These are phyloP conservation scores for Saturnispora kantuleensis DNA, from an alignment of 805 yeast species.

Conservation along the genomic window DNA sequence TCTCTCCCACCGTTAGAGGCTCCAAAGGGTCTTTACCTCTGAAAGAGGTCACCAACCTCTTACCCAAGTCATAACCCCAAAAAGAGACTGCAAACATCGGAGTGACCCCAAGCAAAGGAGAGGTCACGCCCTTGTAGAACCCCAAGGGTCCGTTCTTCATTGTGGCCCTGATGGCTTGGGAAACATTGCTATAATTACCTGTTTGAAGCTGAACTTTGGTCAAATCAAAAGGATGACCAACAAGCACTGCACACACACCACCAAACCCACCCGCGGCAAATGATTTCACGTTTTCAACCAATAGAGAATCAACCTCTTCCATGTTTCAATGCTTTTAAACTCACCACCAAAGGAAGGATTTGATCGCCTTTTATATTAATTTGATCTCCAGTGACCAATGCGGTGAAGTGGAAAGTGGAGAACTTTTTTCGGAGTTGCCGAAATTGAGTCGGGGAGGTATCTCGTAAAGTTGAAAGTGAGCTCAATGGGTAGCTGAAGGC, in stretches of 20 bases:
- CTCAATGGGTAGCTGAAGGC: not conserved
- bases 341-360: too few species aligned
- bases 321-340: conserved; percentile 7
- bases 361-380: not conserved
- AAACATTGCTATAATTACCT: conserved; percentile 51
- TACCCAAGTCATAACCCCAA: conserved; percentile 97
- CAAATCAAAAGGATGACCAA: conserved; percentile 95
- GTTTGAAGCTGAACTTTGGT: conserved; percentile 89
- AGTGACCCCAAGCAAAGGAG: conserved; percentile 93
- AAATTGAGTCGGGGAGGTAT: not conserved
- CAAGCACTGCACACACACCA: conserved; percentile 88
- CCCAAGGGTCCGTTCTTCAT: conserved; percentile 69
- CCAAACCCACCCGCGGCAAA: conserved; percentile 93
- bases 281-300: conserved; percentile 75
- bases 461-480: not conserved
- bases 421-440: conserved; percentile 1
- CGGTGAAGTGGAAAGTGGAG: conserved; percentile 1
- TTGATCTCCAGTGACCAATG: not conserved
- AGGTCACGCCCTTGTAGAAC: conserved; percentile 85
- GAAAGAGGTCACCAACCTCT: conserved; percentile 49
- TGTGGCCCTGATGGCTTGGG: conserved; percentile 61
- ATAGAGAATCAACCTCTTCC: conserved; percentile 29
- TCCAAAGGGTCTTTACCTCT: conserved; percentile 24
- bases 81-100: conserved; percentile 98
- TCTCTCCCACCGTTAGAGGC: conserved; percentile 44